These are phyloP conservation scores for Sporothrix variecibatus DNA, from an alignment of 2,329 filamentous ascomycete genomes.

Conservation along the genomic window DNA sequence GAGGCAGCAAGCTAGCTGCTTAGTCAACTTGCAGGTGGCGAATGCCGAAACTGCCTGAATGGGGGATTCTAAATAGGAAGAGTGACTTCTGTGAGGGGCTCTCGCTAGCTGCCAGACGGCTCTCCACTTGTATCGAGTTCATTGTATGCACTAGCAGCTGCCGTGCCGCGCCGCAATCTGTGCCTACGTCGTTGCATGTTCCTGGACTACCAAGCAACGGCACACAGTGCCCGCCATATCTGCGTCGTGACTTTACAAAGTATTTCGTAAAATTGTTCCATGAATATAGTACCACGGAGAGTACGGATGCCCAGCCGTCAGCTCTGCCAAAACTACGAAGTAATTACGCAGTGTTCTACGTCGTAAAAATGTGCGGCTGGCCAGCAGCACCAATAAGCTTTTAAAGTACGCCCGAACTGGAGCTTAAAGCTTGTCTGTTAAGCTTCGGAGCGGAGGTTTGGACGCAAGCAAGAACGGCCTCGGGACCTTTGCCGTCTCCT, in stretches of 20 bases:
- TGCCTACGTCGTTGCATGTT: neutral
- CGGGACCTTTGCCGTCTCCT: neutral
- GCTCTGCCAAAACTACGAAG: neutral
- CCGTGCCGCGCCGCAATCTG: neutral
- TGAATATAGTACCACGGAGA: neutral
- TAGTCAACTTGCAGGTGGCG: neutral
- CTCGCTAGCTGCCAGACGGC: neutral
- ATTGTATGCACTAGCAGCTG: neutral
- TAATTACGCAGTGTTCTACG: neutral
- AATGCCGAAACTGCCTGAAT: constrained; percentile 14
- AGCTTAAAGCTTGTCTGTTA: constrained; percentile 2
- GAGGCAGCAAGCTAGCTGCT: constrained; percentile 7
- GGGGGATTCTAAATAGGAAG: too few relatives aligned
- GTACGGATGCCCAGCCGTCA: neutral
- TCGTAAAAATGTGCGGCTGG: neutral
- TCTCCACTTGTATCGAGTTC: neutral
- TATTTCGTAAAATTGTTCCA: neutral
- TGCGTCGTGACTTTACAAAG: neutral
- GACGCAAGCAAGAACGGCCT: neutral
- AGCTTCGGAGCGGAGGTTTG: neutral
- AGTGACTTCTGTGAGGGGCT: neutral
- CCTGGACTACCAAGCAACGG: neutral
- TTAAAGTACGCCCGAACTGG: neutral
- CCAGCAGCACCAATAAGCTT: neutral
- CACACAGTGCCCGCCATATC: neutral